phyloP scores from a whole-genome alignment of 257 asterid species.

The Ilex aquifolium region DNA sequence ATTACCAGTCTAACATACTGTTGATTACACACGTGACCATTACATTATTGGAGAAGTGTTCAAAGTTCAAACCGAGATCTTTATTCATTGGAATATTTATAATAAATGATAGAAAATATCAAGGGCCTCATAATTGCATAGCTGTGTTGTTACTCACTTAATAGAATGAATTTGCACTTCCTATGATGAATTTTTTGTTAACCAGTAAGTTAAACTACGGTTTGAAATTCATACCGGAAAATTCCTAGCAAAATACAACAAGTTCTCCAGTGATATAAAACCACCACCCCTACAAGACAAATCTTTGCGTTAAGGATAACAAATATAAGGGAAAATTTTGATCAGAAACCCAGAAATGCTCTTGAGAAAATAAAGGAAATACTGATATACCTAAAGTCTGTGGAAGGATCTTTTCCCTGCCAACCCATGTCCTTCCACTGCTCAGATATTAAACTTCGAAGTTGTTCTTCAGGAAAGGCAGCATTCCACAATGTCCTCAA shows the following conservation, averaged over 20 bases:
- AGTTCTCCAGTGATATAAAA: constrained; percentile 88
- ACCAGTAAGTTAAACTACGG: too few species aligned
- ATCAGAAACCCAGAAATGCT: neutral
- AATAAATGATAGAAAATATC: too few species aligned
- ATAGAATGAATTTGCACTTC: too few species aligned
- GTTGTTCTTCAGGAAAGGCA: constrained; percentile 84
- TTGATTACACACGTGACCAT: too few species aligned
- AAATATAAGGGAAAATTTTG: neutral
- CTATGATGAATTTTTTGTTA: too few species aligned
- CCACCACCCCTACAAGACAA: constrained; percentile 85
- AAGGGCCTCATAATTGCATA: too few species aligned
- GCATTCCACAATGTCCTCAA: constrained; percentile 77
- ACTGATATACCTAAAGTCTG: constrained; percentile 79
- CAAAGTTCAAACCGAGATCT: too few species aligned
- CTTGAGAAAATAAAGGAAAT: constrained; percentile 7
- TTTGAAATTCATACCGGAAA: constrained; percentile 52
- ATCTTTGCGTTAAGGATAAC: neutral
- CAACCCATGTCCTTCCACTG: constrained; percentile 99
- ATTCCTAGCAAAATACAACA: constrained; percentile 74
- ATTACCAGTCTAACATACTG: too few species aligned
- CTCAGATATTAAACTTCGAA: constrained; percentile 81
- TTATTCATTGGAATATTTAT: too few species aligned
- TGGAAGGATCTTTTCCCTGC: constrained; percentile 99
- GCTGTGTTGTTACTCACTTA: too few species aligned
- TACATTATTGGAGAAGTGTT: too few species aligned